Conservation (phyloP, 2,329 filamentous ascomycete species). For the Orbilia javanica region DNA sequence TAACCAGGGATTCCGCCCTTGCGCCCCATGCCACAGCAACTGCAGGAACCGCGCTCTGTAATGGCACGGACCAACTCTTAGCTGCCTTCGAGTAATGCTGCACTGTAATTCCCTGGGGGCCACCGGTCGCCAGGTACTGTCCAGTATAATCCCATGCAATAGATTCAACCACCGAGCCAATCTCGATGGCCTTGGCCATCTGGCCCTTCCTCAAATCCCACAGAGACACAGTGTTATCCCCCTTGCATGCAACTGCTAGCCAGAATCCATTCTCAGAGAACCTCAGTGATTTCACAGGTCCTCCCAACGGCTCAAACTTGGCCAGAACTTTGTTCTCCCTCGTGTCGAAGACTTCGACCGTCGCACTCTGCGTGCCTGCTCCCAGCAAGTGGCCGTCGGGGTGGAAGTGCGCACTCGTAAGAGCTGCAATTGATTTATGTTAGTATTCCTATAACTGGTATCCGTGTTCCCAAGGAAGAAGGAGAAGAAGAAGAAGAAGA, state of each 20-base stretch:
- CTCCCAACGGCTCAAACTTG: slow-evolving; percentile 75
- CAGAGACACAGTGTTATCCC: slow-evolving; percentile 81
- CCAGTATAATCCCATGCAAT: slow-evolving; percentile 95
- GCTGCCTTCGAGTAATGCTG: slow-evolving; percentile 88
- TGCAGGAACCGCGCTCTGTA: slow-evolving; percentile 80
- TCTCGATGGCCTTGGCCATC: slow-evolving; percentile 85
- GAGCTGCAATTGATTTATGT: slow-evolving; percentile 62
- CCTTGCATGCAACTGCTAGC: slow-evolving; percentile 85
- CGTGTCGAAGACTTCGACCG: slow-evolving; percentile 90
- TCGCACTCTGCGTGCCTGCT: slow-evolving; percentile 80
- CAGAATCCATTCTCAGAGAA: slow-evolving; percentile 99
- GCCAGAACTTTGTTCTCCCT: slow-evolving; percentile 82
- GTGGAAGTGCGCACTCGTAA: slow-evolving; percentile 84
- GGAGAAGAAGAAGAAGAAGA: no score
- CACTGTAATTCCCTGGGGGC: slow-evolving; percentile 83
- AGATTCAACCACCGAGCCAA: slow-evolving; percentile 80
- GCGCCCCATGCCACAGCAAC: slow-evolving; percentile 82
- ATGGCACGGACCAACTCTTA: slow-evolving; percentile 89
- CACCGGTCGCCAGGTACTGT: slow-evolving; percentile 87
- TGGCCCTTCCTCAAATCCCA: slow-evolving; percentile 92
- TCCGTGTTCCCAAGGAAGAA: neutral
- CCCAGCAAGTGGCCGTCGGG: slow-evolving; percentile 96
- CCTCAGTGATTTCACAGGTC: slow-evolving; percentile 78
- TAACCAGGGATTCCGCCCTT: slow-evolving; percentile 79
- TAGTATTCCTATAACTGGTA: slow-evolving; percentile 23